A percentile compares a stretch with the other conserved stretches of the same genome.
These are phyloP conservation scores for Hypsizygus marmoreus DNA, from an alignment of 768 basidiomycete genomes.

Conservation along the genomic window DNA sequence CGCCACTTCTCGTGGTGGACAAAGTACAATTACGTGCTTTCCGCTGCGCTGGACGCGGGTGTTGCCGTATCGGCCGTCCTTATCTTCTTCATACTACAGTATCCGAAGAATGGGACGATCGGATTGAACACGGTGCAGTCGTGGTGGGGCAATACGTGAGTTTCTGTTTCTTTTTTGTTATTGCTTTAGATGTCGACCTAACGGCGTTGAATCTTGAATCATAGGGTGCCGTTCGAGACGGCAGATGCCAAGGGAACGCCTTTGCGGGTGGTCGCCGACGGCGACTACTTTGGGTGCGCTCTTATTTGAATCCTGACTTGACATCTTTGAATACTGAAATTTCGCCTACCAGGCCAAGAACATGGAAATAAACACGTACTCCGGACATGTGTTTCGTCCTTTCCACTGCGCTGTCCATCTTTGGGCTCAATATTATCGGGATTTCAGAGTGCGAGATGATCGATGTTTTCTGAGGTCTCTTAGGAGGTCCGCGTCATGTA, in stretches of 20 bases:
- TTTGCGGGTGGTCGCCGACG: constrained; percentile 29
- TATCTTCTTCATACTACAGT: constrained; percentile 49
- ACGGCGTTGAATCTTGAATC: constrained; percentile 5
- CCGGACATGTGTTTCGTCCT: no score
- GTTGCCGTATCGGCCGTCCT: constrained; percentile 55
- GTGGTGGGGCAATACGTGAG: constrained; percentile 76
- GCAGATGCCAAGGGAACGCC: constrained; percentile 44
- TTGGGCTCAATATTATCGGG: no score
- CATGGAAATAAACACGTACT: no score
- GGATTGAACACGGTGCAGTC: constrained; percentile 50
- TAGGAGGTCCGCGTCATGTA: no score
- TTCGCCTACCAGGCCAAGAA: no score
- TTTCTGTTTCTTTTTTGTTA: constrained; percentile 14
- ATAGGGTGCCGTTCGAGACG: constrained; percentile 39
- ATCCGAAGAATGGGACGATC: constrained; percentile 61
- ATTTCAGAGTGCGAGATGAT: no score
- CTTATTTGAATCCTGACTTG: no score
- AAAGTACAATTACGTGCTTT: constrained; percentile 73
- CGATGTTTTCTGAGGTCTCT: no score
- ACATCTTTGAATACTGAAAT: no score
- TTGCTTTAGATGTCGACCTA: not conserved
- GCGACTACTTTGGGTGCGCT: constrained; percentile 35
- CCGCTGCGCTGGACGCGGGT: constrained; percentile 73
- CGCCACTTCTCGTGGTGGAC: constrained; percentile 69
- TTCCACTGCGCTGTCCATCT: no score